Conservation (phyloP, 305 asterid genomes). For the Fraxinus baroniana region DNA sequence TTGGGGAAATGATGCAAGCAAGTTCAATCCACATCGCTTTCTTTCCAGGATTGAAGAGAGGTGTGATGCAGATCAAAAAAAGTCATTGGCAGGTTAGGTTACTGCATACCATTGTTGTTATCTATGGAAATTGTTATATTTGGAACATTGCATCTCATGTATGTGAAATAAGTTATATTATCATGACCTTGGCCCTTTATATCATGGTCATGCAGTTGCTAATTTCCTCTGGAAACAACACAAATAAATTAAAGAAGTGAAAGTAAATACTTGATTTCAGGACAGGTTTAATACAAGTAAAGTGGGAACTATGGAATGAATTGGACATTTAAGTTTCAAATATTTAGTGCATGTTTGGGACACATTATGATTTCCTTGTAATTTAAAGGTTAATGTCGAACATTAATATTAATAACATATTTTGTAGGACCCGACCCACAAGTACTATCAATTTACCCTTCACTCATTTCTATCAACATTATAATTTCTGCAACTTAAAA, state of each 20-base stretch:
- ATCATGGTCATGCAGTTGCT: neutral
- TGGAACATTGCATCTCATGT: neutral
- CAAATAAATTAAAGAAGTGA: neutral
- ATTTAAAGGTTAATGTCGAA: neutral
- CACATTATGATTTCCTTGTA: neutral
- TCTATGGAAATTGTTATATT: neutral
- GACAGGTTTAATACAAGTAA: neutral
- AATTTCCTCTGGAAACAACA: neutral
- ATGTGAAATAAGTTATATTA: neutral
- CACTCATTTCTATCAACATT: neutral
- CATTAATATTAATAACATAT: too few relatives aligned
- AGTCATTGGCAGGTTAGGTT: slow-evolving; percentile 28
- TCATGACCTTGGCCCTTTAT: neutral
- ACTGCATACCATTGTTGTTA: neutral
- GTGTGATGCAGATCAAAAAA: slow-evolving; percentile 21
- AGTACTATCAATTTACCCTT: too few relatives aligned
- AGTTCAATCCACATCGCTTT: slow-evolving; percentile 47
- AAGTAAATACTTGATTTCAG: neutral
- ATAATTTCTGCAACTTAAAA: neutral
- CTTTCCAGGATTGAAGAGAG: slow-evolving; percentile 30
- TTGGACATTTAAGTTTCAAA: neutral
- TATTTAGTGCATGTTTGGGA: neutral
- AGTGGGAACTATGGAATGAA: neutral
- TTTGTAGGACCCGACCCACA: neutral
- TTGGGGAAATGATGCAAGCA: slow-evolving; percentile 48